phyloP scores from a whole-genome alignment of 1,139 yeast species.

The Candida dubliniensis region DNA sequence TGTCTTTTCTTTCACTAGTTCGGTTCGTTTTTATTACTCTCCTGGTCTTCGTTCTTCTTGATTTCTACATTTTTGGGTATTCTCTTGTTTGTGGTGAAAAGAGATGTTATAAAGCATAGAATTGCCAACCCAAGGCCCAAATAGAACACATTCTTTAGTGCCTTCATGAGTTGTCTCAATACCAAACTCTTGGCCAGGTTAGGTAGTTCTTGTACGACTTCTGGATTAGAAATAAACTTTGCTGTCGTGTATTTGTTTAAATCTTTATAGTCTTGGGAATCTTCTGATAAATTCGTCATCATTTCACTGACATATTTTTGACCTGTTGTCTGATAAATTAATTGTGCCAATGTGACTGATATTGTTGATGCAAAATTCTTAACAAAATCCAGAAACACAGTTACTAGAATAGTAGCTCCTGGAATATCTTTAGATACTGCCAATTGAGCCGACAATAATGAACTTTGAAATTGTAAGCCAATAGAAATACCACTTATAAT shows the following conservation, averaged over 20 bases:
- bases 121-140: conserved; percentile 36
- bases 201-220: conserved; percentile 27
- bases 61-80: conserved; percentile 38
- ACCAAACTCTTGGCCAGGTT: conserved; percentile 22
- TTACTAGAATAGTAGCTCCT: conserved; percentile 53
- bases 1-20: conserved; percentile 4
- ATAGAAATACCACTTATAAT: conserved; percentile 56
- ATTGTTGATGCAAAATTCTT: conserved; percentile 52
- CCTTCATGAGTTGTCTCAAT: conserved; percentile 34
- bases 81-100: conserved; percentile 38
- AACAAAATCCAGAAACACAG: conserved; percentile 47
- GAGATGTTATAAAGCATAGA: conserved; percentile 27
- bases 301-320: conserved; percentile 21
- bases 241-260: conserved; percentile 20
- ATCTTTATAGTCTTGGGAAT: conserved; percentile 18
- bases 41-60: conserved; percentile 18
- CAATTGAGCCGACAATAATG: conserved; percentile 53
- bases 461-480: conserved; percentile 56
- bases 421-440: conserved; percentile 49
- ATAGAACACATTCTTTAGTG: conserved; percentile 43
- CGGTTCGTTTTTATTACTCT: conserved; percentile 10
- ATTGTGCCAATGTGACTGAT: conserved; percentile 48
- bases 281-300: conserved; percentile 14
- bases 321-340: conserved; percentile 39
- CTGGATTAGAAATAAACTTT: conserved; percentile 31